A percentile compares a stretch with the other conserved stretches of the same genome.
Conservation (phyloP, 1,284 basidiomycete genomes). For the Irpex sp. region DNA sequence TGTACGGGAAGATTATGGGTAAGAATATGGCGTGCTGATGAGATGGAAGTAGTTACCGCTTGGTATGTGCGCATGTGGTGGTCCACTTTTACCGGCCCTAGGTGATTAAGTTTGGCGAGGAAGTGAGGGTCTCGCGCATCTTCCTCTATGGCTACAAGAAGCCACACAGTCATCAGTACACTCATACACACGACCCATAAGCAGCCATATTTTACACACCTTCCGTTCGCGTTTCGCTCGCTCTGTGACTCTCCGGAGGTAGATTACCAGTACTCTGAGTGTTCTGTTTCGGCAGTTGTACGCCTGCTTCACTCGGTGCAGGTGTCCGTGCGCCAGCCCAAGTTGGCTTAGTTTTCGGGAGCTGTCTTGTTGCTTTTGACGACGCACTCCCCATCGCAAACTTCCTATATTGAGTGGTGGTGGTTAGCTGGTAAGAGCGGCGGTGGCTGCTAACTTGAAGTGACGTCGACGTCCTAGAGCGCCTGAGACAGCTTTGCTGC, state of each 20-base stretch:
- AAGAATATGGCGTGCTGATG: neutral
- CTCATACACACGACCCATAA: neutral
- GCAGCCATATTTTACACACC: constrained; percentile 29
- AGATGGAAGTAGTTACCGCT: constrained; percentile 40
- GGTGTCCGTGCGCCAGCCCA: constrained; percentile 53
- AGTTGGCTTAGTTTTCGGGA: constrained; percentile 53
- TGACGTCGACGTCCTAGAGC: neutral
- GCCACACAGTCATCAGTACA: too few relatives aligned
- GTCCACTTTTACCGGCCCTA: constrained; percentile 75
- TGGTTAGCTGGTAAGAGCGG: neutral
- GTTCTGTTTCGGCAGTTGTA: neutral
- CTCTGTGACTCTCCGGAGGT: constrained; percentile 19
- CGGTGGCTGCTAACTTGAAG: neutral
- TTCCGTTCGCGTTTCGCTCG: constrained; percentile 52
- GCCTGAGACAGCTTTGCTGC: neutral
- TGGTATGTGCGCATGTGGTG: constrained; percentile 56
- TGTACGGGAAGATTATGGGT: constrained; percentile 1
- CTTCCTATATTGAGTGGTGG: neutral
- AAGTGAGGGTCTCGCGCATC: constrained; percentile 79
- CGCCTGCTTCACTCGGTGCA: constrained; percentile 15
- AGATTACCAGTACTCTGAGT: neutral
- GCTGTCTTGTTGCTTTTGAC: constrained; percentile 63
- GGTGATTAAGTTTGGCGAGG: constrained; percentile 60
- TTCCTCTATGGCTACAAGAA: constrained; percentile 50
- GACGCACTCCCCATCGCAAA: constrained; percentile 62